phyloP scores from a whole-genome alignment of 164 flowering plant species.

The Stephania cephalantha region DNA sequence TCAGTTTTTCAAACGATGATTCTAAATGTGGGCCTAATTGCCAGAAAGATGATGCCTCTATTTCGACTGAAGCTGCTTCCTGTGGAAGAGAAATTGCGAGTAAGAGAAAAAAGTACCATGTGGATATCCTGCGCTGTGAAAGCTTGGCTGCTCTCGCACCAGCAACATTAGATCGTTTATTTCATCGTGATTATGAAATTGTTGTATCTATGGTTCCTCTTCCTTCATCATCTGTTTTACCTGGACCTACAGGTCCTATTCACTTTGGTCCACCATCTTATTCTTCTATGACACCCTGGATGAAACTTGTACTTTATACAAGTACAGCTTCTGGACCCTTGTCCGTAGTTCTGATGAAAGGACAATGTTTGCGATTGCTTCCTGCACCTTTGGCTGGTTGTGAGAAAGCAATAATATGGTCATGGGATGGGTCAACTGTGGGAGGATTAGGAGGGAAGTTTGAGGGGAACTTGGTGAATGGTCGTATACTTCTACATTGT shows the following conservation, averaged over 20 bases:
- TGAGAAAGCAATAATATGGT: constrained; percentile 92
- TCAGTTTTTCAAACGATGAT: constrained; percentile 21
- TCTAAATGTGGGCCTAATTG: constrained; percentile 20
- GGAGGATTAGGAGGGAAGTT: constrained; percentile 94
- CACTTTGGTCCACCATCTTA: constrained; percentile 97
- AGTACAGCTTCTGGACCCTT: constrained; percentile 72
- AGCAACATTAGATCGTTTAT: constrained; percentile 75
- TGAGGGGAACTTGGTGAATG: constrained; percentile 89
- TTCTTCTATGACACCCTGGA: constrained; percentile 96
- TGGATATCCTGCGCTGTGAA: constrained; percentile 96
- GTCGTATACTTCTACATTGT: constrained; percentile 81
- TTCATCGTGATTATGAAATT: constrained; percentile 88
- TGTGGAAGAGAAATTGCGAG: constrained; percentile 29
- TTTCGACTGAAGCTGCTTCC: constrained; percentile 29
- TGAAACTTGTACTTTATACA: constrained; percentile 84
- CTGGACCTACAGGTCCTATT: constrained; percentile 83
- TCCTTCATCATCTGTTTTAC: constrained; percentile 81
- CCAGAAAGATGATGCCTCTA: constrained; percentile 33
- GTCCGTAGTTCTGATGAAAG: constrained; percentile 94
- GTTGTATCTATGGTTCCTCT: constrained; percentile 93
- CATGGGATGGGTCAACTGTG: constrained; percentile 91
- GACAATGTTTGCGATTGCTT: constrained; percentile 83
- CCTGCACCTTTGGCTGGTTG: constrained; percentile 97
- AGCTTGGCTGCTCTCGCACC: constrained; percentile 88
- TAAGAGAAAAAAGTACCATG: constrained; percentile 57